Conservation (phyloP, 1,284 basidiomycete genomes). For the Trichosporon coremiiforme region DNA sequence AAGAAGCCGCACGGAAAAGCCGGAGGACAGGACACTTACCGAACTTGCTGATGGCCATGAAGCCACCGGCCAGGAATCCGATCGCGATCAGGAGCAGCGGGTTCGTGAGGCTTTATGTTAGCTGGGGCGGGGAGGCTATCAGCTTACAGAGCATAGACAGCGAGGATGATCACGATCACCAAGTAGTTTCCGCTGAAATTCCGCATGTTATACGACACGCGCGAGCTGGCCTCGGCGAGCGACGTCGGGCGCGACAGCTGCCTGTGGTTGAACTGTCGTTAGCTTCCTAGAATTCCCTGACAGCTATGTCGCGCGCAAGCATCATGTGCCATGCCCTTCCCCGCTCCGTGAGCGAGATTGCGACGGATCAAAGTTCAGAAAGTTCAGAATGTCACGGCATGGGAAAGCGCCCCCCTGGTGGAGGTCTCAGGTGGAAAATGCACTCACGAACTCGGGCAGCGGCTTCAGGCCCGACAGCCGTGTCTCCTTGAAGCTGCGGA, state of each 20-base stretch:
- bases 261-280: constrained; percentile 73
- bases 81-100: constrained; percentile 78
- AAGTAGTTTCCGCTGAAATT: constrained; percentile 88
- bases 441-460: constrained; percentile 14
- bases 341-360: neutral
- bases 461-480: constrained; percentile 15
- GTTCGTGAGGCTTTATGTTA: constrained; percentile 64
- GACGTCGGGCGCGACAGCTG: constrained; percentile 73
- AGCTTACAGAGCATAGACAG: constrained; percentile 81
- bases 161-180: constrained; percentile 72
- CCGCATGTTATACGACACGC: constrained; percentile 82
- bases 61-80: constrained; percentile 87
- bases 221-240: constrained; percentile 63
- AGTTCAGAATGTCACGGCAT: neutral
- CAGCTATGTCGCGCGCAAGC: too few species aligned
- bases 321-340: too few species aligned
- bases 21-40: constrained; percentile 62
- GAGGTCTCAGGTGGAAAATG: neutral
- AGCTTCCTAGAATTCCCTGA: neutral
- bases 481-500: constrained; percentile 17
- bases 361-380: neutral
- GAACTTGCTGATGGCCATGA: constrained; percentile 84
- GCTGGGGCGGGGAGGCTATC: neutral
- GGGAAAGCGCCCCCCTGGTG: neutral
- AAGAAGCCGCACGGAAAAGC: neutral